Evolutionary conservation across 2,329 filamentous ascomycete genomes (phyloP), one percentile per base, ranked within the genome.

Genomic region (Penicillium sclerotiorum): DNA sequence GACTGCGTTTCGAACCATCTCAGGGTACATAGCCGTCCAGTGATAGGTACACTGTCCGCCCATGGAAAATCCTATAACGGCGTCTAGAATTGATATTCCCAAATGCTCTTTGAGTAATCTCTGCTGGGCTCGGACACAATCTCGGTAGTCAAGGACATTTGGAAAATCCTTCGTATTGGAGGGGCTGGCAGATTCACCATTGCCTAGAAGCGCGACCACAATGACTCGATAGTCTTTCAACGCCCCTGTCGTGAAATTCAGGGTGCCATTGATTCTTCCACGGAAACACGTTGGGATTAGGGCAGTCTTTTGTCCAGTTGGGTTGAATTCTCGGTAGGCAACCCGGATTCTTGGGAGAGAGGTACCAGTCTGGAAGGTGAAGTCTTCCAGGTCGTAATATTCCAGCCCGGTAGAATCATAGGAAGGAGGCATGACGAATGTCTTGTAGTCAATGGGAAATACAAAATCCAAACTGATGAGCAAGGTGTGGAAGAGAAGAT

Each of bases 271-370:
- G 15, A 84, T 73, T 8, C 71, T 71, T 20, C 81, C 81, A 5
- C 75, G 73, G 60, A 80, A 84, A 62, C 80, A 84, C 2, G 80
- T 83, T 20, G 77, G 74, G 11, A 84, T 73, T 12, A 83, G 62
- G 13, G 75, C 73, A n/a, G 61, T 64, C 39, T 76, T 71, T 21
- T 63, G 64, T 5, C 55, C 51, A 1, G 68, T 59, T 8, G 70
- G 60, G 54, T 77, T 76, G 60, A 73, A 67, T 6, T 70, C 71
- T 39, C 70, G 70, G 62, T 78, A 79, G 33, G 77, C 63, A 43
- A 74, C 41, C 37, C 56, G 60, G 30, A 69, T 62, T 7, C 63
- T 41, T 11, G 70, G 60, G 18, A 71, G 56, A 4, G 57, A 68
- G 4, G 55, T 59, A n/a, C 69, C 71, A 40, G 61, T 62, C 43